Evolutionary conservation across 164 flowering plant genomes (phyloP).

Genomic region (Umbilicus rupestris): DNA sequence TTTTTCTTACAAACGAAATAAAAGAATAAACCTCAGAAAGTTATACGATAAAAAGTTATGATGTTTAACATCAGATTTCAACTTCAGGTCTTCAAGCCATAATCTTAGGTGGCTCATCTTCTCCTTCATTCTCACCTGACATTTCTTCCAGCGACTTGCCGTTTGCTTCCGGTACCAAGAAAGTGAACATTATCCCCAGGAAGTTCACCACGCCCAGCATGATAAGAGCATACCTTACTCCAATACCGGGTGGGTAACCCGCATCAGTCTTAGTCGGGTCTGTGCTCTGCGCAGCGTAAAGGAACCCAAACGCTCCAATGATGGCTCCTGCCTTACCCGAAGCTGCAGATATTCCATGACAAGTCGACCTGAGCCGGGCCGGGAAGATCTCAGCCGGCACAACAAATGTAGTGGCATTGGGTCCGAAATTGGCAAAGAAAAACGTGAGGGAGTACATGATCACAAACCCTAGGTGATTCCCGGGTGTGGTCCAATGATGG

Average conservation of each 20-base stretch:
- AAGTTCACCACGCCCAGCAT: constrained; percentile 19
- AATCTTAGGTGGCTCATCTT: constrained; percentile 4
- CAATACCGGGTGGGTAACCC: constrained; percentile 28
- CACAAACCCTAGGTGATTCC: constrained; percentile 21
- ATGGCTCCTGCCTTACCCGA: constrained; percentile 31
- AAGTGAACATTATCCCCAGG: constrained; percentile 21
- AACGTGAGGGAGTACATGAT: constrained; percentile 24
- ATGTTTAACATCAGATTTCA: neutral
- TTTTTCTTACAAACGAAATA: neutral
- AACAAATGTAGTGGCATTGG: constrained; percentile 25
- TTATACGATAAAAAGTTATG: neutral
- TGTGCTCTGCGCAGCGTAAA: constrained; percentile 18
- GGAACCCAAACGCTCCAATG: constrained; percentile 26
- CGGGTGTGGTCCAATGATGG: constrained; percentile 20
- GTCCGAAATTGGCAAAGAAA: constrained; percentile 29
- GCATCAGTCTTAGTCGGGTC: constrained; percentile 17
- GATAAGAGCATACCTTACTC: constrained; percentile 23
- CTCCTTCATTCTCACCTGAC: constrained; percentile 24
- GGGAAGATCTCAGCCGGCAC: constrained; percentile 32
- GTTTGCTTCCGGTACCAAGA: constrained; percentile 29
- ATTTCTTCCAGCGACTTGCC: constrained; percentile 29
- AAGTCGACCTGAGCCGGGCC: constrained; percentile 24
- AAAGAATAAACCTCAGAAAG: neutral
- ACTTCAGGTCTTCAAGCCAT: neutral
- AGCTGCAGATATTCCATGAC: constrained; percentile 28